Evolutionary conservation across 179 eudicot genomes (phyloP).

Genomic region (Silene coronaria): DNA sequence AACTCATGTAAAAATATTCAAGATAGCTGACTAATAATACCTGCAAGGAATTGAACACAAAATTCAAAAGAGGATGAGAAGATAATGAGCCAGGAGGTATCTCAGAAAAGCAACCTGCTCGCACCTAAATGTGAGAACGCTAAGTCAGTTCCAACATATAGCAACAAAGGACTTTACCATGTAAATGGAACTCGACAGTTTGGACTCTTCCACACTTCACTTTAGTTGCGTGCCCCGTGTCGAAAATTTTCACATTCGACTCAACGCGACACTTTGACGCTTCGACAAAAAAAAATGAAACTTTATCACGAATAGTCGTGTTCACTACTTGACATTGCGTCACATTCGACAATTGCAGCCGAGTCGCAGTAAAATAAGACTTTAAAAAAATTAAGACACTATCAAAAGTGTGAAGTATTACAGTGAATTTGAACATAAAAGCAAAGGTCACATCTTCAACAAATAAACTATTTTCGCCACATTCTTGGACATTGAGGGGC

Average conservation of each 20-base stretch:
- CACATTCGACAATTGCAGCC: background rate
- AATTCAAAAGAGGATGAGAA: constrained; percentile 80
- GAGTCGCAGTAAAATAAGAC: background rate
- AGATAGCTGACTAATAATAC: constrained; percentile 29
- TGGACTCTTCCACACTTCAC: background rate
- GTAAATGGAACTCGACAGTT: background rate
- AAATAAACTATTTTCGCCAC: background rate
- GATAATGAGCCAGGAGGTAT: constrained; percentile 63
- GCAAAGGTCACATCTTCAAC: background rate
- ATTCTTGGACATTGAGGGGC: background rate
- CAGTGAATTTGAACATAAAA: background rate
- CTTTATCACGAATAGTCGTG: background rate
- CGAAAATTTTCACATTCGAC: background rate
- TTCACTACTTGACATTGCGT: background rate
- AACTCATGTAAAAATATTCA: background rate
- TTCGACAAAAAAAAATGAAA: background rate
- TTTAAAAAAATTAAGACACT: background rate
- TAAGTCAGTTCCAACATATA: constrained; percentile 7
- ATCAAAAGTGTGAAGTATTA: constrained; percentile 1
- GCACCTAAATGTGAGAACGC: constrained; percentile 52
- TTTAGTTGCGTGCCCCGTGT: background rate
- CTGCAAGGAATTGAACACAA: constrained; percentile 85
- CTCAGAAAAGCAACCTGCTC: constrained; percentile 88
- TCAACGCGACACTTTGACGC: background rate
- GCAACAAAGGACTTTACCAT: constrained; percentile 3